phyloP scores from a whole-genome alignment of 805 yeast genomes.

The Kodamaea leandrae region DNA sequence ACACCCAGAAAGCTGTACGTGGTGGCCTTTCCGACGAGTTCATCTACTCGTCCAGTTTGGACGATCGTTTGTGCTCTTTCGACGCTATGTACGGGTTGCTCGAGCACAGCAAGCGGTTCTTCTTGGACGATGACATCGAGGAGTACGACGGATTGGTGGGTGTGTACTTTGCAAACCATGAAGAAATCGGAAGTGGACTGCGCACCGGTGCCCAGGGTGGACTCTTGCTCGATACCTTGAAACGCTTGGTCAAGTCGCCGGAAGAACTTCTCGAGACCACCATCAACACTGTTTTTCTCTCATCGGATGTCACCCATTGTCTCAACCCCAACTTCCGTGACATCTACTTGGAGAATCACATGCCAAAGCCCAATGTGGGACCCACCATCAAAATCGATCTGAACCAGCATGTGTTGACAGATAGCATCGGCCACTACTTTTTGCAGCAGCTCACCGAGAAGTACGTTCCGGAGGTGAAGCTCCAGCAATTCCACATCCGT shows the following conservation, averaged over 20 bases:
- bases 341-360: slow-evolving; percentile 31
- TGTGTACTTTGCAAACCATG: slow-evolving; percentile 38
- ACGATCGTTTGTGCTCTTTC: slow-evolving; percentile 69
- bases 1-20: slow-evolving; percentile 32
- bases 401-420: slow-evolving; percentile 39
- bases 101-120: slow-evolving; percentile 22
- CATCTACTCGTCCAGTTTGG: slow-evolving; percentile 38
- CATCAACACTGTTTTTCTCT: slow-evolving; percentile 26
- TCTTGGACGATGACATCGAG: slow-evolving; percentile 18
- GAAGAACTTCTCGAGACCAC: slow-evolving; percentile 9
- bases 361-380: slow-evolving; percentile 40
- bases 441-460: slow-evolving; percentile 23
- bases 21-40: slow-evolving; percentile 40
- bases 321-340: slow-evolving; percentile 39
- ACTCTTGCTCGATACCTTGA: slow-evolving; percentile 24
- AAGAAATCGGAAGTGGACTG: slow-evolving; percentile 41
- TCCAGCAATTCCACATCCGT: slow-evolving; percentile 40
- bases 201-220: slow-evolving; percentile 41
- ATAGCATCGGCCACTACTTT: slow-evolving; percentile 28
- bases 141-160: slow-evolving; percentile 28
- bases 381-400: slow-evolving; percentile 37
- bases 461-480: slow-evolving; percentile 19
- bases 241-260: slow-evolving; percentile 14
- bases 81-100: slow-evolving; percentile 65
- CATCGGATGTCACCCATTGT: slow-evolving; percentile 45